A percentile compares a stretch with the other conserved stretches of the same genome.
phyloP scores from a whole-genome alignment of 768 basidiomycete genomes.

The Lactarius hatsudake region DNA sequence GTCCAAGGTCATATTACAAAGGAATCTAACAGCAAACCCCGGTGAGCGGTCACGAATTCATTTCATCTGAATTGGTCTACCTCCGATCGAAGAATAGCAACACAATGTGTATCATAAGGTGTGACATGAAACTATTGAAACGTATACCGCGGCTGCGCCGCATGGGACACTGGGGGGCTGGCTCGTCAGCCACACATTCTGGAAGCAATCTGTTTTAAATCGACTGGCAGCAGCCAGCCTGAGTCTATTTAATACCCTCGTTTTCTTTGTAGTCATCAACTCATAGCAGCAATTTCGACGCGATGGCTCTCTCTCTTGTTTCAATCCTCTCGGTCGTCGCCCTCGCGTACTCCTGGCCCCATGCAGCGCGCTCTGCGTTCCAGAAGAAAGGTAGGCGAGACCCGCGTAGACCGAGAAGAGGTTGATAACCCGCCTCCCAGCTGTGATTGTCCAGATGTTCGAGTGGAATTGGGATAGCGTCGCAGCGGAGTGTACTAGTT shows the following conservation, averaged over 20 bases:
- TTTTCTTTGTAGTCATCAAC: neutral
- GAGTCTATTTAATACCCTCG: neutral
- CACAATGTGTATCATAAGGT: neutral
- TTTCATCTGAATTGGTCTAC: neutral
- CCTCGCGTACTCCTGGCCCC: neutral
- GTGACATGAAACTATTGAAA: neutral
- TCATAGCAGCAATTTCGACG: neutral
- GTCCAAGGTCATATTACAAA: neutral
- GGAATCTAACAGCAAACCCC: neutral
- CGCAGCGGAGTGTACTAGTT: constrained; percentile 60
- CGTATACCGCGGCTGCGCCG: no score
- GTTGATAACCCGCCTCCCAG: constrained; percentile 17
- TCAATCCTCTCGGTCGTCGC: neutral
- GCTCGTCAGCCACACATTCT: neutral
- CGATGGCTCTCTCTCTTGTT: neutral
- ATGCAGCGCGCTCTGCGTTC: neutral
- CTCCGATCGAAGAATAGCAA: neutral
- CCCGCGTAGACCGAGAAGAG: neutral
- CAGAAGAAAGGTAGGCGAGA: neutral
- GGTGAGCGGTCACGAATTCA: neutral
- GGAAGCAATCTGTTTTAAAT: neutral
- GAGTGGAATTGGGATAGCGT: constrained; percentile 57
- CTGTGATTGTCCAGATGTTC: constrained; percentile 69
- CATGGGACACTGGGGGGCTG: neutral
- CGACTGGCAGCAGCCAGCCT: neutral